Evolutionary conservation across 108 stramenopile genomes (phyloP), one percentile per base, ranked within the genome.

Genomic region (Bacterosira constricta): DNA sequence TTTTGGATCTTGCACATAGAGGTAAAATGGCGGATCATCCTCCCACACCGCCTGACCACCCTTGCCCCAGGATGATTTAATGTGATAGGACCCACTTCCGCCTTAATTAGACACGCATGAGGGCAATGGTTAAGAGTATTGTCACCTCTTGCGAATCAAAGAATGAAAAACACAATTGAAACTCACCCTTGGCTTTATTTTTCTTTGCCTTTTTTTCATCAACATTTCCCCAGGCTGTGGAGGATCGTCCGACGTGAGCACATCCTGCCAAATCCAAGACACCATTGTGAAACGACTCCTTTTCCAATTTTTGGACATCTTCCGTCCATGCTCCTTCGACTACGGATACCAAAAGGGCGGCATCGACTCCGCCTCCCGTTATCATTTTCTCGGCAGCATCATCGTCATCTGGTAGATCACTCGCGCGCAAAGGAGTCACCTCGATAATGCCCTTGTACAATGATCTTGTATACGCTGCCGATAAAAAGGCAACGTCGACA

Each of bases 201-300:
- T 32, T 49, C 25, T 77, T 77, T 11, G 85, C 84, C 54, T 85
- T 81, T 26, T 64, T 67, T 51, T 85, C 76, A 67, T 93, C 79
- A 1, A 90, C 69, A 58, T 93, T 93, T 41, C 83, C 55, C 92
- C 92, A 93, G 1, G 92, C 92, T 13, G 88, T 89, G 13, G 80
- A 67, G 13, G 83, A 82, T 34, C 85, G 70, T 21, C 89, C 89
- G 0, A 93, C 83, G 63, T 93, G 92, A 6, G 89, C 88, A n/a
- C 88, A 86, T 18, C 89, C 89, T n/a, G 61, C 81, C 18, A 93
- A 52, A 62, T 80, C 88, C 27, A 86, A 63, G 0, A 93, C 83
- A 4, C 92, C 92, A 53, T 90, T 80, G 73, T 90, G 88, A 65
- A 85, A 90, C n/a, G 42, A 42, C 38, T 90, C 86, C 69, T 78